Conservation (phyloP, 441 rosid species). For the Jatropha podagrica region DNA sequence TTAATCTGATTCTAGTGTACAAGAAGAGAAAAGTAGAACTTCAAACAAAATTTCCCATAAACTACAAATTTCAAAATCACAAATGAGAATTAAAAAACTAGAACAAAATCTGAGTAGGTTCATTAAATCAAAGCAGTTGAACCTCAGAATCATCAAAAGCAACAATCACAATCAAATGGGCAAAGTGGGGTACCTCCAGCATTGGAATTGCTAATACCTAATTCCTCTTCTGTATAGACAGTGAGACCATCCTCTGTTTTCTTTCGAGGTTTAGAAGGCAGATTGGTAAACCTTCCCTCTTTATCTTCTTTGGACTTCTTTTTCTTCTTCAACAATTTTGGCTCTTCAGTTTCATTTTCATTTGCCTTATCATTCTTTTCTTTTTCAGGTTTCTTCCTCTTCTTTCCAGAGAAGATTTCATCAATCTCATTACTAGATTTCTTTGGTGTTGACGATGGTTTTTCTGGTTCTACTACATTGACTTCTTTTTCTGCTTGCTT, state of each 20-base stretch:
- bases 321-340: constrained; percentile 30
- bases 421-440: constrained; percentile 17
- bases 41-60: neutral
- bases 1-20: neutral
- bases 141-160: constrained; percentile 40
- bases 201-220: constrained; percentile 54
- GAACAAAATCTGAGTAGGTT: neutral
- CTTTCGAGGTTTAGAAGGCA: constrained; percentile 38
- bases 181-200: constrained; percentile 71
- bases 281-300: constrained; percentile 25
- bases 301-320: constrained; percentile 28
- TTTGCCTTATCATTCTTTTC: neutral
- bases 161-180: constrained; percentile 80
- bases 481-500: too few species aligned
- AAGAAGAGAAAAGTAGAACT: neutral
- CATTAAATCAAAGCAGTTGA: neutral
- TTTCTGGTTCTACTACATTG: neutral
- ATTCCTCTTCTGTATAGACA: constrained; percentile 65
- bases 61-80: neutral
- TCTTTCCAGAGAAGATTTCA: constrained; percentile 32
- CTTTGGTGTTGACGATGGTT: neutral
- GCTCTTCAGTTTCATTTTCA: constrained; percentile 9
- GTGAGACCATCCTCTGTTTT: constrained; percentile 54
- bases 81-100: neutral
- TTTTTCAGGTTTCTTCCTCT: constrained; percentile 35